phyloP scores from a whole-genome alignment of 805 yeast species.

The Yamadazyma scolyti region DNA sequence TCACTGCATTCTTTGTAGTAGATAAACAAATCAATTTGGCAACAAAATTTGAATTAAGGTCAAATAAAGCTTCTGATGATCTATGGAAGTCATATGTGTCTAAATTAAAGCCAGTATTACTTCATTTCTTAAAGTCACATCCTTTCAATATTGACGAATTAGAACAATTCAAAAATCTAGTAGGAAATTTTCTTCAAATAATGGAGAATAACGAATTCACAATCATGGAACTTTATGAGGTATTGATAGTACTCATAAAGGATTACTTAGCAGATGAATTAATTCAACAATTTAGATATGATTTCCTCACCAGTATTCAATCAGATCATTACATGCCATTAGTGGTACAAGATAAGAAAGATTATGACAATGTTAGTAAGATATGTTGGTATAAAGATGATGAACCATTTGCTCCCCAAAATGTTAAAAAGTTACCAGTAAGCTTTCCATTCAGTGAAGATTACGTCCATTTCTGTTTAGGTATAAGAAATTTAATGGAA shows the following conservation, averaged over 20 bases:
- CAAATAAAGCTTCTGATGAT: conserved; percentile 60
- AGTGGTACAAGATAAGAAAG: conserved; percentile 53
- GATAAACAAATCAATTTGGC: conserved; percentile 66
- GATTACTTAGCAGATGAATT: conserved; percentile 55
- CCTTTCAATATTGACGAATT: conserved; percentile 42
- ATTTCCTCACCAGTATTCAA: conserved; percentile 59
- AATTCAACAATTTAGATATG: conserved; percentile 51
- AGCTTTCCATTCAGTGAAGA: conserved; percentile 78
- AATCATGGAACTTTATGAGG: conserved; percentile 55
- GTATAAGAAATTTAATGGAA: conserved; percentile 60
- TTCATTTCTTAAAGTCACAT: conserved; percentile 40
- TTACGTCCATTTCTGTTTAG: conserved; percentile 82
- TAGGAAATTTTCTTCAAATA: conserved; percentile 72
- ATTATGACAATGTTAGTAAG: conserved; percentile 60
- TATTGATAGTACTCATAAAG: conserved; percentile 56
- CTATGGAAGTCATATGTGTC: conserved; percentile 69
- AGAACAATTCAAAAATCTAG: conserved; percentile 51
- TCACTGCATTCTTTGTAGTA: conserved; percentile 73
- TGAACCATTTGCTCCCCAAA: conserved; percentile 41
- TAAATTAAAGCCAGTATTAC: conserved; percentile 57
- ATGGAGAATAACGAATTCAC: conserved; percentile 70
- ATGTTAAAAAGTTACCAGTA: conserved; percentile 55
- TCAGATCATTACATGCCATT: conserved; percentile 90
- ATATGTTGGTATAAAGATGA: conserved; percentile 68
- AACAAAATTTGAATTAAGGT: conserved; percentile 61